These are phyloP conservation scores for Blastobotrys aristatus DNA, from an alignment of 1,139 yeast genomes.

Conservation along the genomic window DNA sequence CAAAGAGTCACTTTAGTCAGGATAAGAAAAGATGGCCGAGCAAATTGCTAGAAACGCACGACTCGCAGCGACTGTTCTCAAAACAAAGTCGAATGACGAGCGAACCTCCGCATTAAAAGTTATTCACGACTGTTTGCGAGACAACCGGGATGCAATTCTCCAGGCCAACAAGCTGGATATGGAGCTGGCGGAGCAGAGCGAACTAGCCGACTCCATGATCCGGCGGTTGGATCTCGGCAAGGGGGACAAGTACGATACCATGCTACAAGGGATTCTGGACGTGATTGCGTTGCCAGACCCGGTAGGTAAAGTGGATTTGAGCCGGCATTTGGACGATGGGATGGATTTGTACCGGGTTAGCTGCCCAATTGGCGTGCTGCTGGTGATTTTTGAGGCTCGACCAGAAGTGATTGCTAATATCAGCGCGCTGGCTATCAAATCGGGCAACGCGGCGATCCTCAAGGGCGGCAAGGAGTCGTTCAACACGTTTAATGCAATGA, in stretches of 20 bases:
- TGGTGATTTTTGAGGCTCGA: slow-evolving; percentile 91
- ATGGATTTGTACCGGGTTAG: slow-evolving; percentile 75
- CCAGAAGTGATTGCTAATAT: slow-evolving; percentile 99
- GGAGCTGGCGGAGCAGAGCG: slow-evolving; percentile 55
- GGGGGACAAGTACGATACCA: slow-evolving; percentile 82
- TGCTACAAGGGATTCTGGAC: slow-evolving; percentile 92
- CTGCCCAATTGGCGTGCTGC: slow-evolving; percentile 89
- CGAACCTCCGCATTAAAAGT: slow-evolving; percentile 68
- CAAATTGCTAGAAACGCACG: slow-evolving; percentile 75
- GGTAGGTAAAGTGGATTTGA: slow-evolving; percentile 76
- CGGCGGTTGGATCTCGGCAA: slow-evolving; percentile 78
- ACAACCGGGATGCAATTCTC: slow-evolving; percentile 56
- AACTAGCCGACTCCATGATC: slow-evolving; percentile 62
- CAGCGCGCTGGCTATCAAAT: slow-evolving; percentile 89
- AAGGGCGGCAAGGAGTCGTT: slow-evolving; percentile 95
- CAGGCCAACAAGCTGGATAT: slow-evolving; percentile 72
- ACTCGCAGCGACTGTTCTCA: slow-evolving; percentile 69
- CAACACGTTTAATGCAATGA: slow-evolving; percentile 78
- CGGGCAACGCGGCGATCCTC: slow-evolving; percentile 86
- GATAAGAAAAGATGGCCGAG: slow-evolving; percentile 54
- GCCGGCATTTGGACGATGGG: slow-evolving; percentile 81
- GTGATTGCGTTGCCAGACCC: slow-evolving; percentile 89
- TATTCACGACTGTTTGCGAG: slow-evolving; percentile 63
- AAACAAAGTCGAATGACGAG: slow-evolving; percentile 66
- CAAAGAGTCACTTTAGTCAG: not conserved